phyloP scores from a whole-genome alignment of 2,329 filamentous ascomycete species.

The Emmonsiellopsis sp. region DNA sequence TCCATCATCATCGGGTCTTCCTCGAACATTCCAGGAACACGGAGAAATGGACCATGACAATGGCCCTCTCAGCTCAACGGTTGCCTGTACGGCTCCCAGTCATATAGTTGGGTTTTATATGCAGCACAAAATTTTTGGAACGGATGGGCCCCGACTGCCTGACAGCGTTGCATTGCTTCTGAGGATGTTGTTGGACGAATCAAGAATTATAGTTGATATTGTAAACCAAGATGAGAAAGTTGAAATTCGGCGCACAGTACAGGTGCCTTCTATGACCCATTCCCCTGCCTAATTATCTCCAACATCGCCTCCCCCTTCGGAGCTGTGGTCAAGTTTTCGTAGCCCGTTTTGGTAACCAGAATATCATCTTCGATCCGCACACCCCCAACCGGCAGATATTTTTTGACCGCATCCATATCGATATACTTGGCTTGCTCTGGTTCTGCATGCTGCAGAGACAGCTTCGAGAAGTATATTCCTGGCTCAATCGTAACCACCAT shows the following conservation, averaged over 20 bases:
- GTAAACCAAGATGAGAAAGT: too few species aligned
- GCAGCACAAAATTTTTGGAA: not conserved
- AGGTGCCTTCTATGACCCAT: not conserved
- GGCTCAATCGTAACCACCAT: constrained; percentile 51
- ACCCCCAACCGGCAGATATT: constrained; percentile 35
- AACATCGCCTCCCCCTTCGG: constrained; percentile 54
- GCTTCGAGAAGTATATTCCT: constrained; percentile 38
- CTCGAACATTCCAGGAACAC: too few species aligned
- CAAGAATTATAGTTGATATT: too few species aligned
- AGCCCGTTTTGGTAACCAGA: constrained; percentile 59
- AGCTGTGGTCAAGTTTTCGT: constrained; percentile 64
- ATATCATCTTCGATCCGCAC: constrained; percentile 50
- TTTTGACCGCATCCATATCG: constrained; percentile 29
- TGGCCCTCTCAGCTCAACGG: too few species aligned
- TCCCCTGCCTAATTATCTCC: constrained; percentile 26
- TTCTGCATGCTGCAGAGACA: constrained; percentile 28
- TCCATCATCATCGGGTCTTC: too few species aligned
- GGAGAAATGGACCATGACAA: too few species aligned
- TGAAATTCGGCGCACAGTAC: too few species aligned
- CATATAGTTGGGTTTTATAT: not conserved
- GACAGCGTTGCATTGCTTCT: too few species aligned
- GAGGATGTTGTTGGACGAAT: too few species aligned
- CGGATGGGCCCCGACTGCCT: too few species aligned
- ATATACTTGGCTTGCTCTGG: constrained; percentile 27
- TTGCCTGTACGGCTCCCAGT: too few species aligned